Base-by-base conservation (phyloP, 768 basidiomycete species). In the Paxillus involutus region DNA sequence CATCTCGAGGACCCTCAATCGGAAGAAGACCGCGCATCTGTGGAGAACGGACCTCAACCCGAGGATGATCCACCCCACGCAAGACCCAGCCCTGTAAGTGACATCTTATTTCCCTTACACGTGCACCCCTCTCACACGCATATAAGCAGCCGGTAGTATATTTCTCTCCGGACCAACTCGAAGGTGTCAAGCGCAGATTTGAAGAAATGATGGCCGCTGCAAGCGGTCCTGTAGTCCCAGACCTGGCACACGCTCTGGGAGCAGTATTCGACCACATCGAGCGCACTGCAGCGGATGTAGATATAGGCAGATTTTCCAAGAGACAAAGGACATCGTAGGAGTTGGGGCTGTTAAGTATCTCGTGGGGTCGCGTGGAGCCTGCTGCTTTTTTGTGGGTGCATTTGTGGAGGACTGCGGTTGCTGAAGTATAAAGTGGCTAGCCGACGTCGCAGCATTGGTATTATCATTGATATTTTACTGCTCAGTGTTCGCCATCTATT, bases 201-300 rank as follows among this genome's bases (percentile, higher is more conserved):
- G 70, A 71, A 0, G 56, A 64, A 21, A 66, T 70, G 66, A 70
- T 70, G 64, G 39, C 19, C 6, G 66, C 62, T 9, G 69, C 69
- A 17, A 63, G 59, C 39, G 70, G 69, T 1, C 68, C 69, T 0
- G 66, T 71, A 3, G 40, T 67, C 14, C 69, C 68, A 7, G 64
- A 70, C 0, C 60, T 71, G 17, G 69, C 69, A 10, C 68, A 64
- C n/a, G 64, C 62, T 4, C 59, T 70, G 10, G 70, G 68, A 10
- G 61, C 70, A 12, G 70, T 70, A 13, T 71, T 70, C 26, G 65
- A 71, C 45, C 69, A 70, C 32, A 70, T 70, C 51, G 69, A 70
- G 42, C 65, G 64, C 47, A 68, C 70, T 19, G 59, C 54, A 26
- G 58, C 57, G 9, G 69, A 70, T 6, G 40, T 66, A 33, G 68